Evolutionary conservation across 1,284 basidiomycete species (phyloP), one percentile per base, ranked within the genome.

Genomic region (Papiliotrema laurentii): DNA sequence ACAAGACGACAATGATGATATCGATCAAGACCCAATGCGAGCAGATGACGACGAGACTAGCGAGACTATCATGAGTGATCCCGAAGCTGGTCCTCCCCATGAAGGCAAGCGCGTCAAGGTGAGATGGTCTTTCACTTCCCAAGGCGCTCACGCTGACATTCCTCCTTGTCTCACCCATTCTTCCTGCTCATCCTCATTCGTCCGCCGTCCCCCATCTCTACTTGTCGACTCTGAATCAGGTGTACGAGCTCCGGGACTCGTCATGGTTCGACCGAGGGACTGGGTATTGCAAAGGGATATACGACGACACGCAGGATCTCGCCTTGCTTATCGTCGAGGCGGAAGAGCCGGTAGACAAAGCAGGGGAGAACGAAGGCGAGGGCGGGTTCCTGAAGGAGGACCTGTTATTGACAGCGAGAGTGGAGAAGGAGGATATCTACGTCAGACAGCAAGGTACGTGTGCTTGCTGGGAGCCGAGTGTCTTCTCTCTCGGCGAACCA

Each of bases 181-280:
- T 25, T 34, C 25, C 19, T 35, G 38, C 26, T 18, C 18, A n/a
- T 14, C 24, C 34, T 41, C n/a, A 13, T 35, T 19, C 16, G 30
- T 39, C 21, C 27, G 26, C 10, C 9, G 11, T 4, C 27, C 18
- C 61, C 19, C 22, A 34, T 36, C 43, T n/a, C n/a, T n/a, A n/a
- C n/a, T n/a, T n/a, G n/a, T n/a, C n/a, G n/a, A n/a, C 27, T 5
- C 28, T 30, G 9, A 31, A 31, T 21, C 73, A 93, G 85, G 91
- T 97, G 25, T 97, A 97, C 73, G 86, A 92, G 73, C 83, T 97
- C 52, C 81, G 90, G 49, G 87, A 86, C 50, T 80, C 86, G 51
- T 83, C 83, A 46, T 97, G 92, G 92, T 81, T 85, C 50, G 93
- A 97, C 77, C 83, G 90, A 64, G 92, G 92, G 39, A 96, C 92